Base-by-base conservation (phyloP, 2,329 filamentous ascomycete genomes). In the Ophiostoma ulmi region DNA sequence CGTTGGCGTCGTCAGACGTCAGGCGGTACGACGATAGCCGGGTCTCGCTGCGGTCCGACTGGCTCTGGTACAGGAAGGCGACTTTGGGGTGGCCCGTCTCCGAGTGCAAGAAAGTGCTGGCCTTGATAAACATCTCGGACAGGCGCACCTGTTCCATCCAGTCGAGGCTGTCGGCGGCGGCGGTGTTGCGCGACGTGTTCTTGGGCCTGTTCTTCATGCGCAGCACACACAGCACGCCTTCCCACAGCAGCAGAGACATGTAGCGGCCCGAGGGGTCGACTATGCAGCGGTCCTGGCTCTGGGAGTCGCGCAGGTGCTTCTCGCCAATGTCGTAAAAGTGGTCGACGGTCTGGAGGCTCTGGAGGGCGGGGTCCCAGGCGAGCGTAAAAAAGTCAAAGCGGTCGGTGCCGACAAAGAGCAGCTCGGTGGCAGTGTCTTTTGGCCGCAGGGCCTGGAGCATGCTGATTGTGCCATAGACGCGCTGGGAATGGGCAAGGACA, bases 341-440 rank as follows among this genome's bases (percentile, higher is more conserved):
- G 75, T 85, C 81, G 31, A 85, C 77, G 0, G 84, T 86, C 10
- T 86, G 82, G 2, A 90, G 79, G 71, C 82, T 78, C 26, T 80
- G 80, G 5, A 77, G 82, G 77, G 85, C 79, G 0, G 84, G 76
- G 75, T 97, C 89, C 94, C 95, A 99, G 20, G 86, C 88, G 26
- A 97, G 80, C 1, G 93, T 97, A 79, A 98, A 97, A 81, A 97
- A 98, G 76, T 93, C 90, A 75, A 92, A 91, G 70, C 91, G 88
- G 77, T 97, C 91, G 66, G 95, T 99, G 68, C 93, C 94, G 71
- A 99, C 86, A 78, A 99, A 97, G 72, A 99, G 87, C 73, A 97
- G 88, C 75, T 98, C 93, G 67, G 89, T 92, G 5, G 84, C 80
- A 38, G 90, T 89, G 75, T 92, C 87, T 67, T 88, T 87, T 6